phyloP scores from a whole-genome alignment of 2,329 filamentous ascomycete genomes.

The Colletotrichum zoysiae region DNA sequence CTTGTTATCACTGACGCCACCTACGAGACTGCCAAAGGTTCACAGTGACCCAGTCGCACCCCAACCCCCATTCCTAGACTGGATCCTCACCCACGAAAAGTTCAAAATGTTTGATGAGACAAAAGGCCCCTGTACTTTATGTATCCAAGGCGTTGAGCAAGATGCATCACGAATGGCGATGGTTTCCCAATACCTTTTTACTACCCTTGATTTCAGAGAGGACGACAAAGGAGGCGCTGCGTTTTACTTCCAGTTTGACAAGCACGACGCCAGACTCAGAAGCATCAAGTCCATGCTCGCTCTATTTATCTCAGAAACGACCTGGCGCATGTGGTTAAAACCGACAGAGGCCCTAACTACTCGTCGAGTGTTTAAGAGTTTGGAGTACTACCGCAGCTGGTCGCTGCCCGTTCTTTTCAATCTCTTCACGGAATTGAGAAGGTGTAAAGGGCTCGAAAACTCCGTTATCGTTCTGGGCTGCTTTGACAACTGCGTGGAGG shows the following conservation, averaged over 20 bases:
- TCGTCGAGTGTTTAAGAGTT: not conserved
- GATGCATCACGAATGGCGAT: not conserved
- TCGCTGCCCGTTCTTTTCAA: not conserved
- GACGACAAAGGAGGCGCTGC: not conserved
- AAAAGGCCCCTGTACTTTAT: not conserved
- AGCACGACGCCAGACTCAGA: not conserved
- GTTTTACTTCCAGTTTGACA: constrained; percentile 12
- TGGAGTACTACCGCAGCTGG: constrained; percentile 1
- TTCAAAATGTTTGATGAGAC: not conserved
- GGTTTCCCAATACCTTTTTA: not conserved
- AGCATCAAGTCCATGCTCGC: constrained; percentile 9
- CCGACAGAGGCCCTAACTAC: not conserved
- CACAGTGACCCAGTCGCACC: not conserved
- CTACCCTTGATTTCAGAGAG: not conserved
- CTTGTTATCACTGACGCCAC: not conserved
- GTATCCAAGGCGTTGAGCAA: not conserved
- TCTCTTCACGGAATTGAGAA: not conserved
- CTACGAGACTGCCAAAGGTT: not conserved
- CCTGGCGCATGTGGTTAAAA: not conserved
- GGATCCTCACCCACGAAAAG: not conserved
- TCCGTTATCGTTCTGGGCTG: not conserved
- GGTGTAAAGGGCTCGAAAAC: not conserved
- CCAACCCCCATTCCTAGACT: not conserved
- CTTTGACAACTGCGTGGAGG: not conserved
- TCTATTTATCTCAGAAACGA: not conserved